Percentiles rank a stretch among this genome's conserved stretches.
Evolutionary conservation across 2,329 filamentous ascomycete species (phyloP).

Genomic region (Byssothecium circinans): DNA sequence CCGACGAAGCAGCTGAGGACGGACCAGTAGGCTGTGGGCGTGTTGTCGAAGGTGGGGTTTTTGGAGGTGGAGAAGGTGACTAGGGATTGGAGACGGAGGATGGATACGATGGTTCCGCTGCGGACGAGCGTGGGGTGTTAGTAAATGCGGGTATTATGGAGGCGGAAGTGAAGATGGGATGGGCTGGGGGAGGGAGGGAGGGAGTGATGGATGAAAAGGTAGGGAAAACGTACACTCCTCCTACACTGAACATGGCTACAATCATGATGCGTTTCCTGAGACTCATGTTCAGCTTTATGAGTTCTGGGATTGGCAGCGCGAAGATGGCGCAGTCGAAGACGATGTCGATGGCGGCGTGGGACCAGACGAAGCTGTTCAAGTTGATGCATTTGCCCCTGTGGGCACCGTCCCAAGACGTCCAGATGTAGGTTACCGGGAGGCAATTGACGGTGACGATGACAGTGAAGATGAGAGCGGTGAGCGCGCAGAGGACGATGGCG

Average conservation of each 20-base stretch:
- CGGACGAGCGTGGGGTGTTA: no score
- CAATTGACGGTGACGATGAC: conserved; percentile 30
- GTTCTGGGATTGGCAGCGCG: conserved; percentile 34
- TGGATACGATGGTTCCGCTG: conserved; percentile 48
- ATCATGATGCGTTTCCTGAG: conserved; percentile 41
- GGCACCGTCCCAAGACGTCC: conserved; percentile 32
- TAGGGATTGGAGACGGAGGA: conserved; percentile 45
- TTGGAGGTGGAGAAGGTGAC: conserved; percentile 45
- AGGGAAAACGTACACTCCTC: conserved; percentile 34
- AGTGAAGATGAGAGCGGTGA: conserved; percentile 22
- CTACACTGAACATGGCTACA: conserved; percentile 41
- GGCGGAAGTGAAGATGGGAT: no score
- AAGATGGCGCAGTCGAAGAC: conserved; percentile 27
- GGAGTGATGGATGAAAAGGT: neutral
- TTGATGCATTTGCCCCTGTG: conserved; percentile 35
- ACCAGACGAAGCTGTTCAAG: conserved; percentile 34
- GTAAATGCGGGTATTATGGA: no score
- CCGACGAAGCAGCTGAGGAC: conserved; percentile 39
- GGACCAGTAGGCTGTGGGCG: conserved; percentile 17
- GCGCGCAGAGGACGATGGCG: conserved; percentile 17
- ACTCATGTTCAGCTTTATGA: conserved; percentile 30
- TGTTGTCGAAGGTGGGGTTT: conserved; percentile 36
- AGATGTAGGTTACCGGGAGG: conserved; percentile 32
- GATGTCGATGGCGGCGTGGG: conserved; percentile 36
- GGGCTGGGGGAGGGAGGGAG: no score